These are phyloP conservation scores for Crithidia brevicula DNA, from an alignment of 208 protist genomes.

Conservation along the genomic window DNA sequence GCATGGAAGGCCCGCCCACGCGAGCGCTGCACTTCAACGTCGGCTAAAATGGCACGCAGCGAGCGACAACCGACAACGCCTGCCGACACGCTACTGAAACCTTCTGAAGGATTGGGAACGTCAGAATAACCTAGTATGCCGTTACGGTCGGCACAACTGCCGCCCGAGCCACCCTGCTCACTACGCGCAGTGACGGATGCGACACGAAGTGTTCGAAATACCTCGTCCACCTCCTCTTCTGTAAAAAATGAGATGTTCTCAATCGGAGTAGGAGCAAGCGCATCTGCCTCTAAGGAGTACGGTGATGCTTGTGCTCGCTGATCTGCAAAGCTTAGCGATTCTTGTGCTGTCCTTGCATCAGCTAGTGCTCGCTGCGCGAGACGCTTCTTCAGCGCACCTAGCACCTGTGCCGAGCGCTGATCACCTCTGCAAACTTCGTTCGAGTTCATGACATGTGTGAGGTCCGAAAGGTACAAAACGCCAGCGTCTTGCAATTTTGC, in stretches of 20 bases:
- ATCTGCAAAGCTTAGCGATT: too few species aligned
- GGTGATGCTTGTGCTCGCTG: too few species aligned
- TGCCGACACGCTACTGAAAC: not conserved
- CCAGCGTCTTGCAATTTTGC: slow-evolving; percentile 78
- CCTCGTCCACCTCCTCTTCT: slow-evolving; percentile 18
- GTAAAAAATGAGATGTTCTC: slow-evolving; percentile 15
- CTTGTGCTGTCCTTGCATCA: too few species aligned
- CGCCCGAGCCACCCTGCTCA: too few species aligned
- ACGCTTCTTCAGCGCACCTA: not conserved
- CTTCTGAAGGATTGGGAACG: too few species aligned
- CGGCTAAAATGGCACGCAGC: slow-evolving; percentile 6
- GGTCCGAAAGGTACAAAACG: slow-evolving; percentile 54
- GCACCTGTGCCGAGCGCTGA: not conserved
- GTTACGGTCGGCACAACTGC: too few species aligned
- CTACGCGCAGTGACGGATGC: not conserved
- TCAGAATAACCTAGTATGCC: too few species aligned
- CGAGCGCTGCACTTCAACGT: not conserved
- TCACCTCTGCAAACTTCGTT: not conserved
- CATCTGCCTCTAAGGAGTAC: too few species aligned
- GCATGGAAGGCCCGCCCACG: slow-evolving; percentile 28
- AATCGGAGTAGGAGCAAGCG: not conserved
- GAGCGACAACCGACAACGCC: slow-evolving; percentile 22
- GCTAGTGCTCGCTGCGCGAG: not conserved
- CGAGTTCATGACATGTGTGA: slow-evolving; percentile 29
- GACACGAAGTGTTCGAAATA: not conserved